These are phyloP conservation scores for Epichloe elymi DNA, from an alignment of 2,329 filamentous ascomycete species.

Conservation along the genomic window DNA sequence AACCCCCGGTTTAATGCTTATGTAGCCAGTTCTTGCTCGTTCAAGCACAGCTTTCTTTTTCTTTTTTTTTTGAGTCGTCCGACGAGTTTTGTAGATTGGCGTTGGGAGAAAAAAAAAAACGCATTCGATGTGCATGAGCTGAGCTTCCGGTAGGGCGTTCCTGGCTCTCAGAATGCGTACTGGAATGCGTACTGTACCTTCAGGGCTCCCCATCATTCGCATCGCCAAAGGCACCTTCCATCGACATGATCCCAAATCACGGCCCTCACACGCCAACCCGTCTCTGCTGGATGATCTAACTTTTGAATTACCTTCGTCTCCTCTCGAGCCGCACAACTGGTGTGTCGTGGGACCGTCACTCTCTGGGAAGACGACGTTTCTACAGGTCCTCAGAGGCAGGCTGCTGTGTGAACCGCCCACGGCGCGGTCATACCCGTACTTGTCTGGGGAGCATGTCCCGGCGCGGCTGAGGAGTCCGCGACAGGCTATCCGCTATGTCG, in stretches of 20 bases:
- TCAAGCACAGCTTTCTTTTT: too few species aligned
- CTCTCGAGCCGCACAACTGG: conserved; percentile 52
- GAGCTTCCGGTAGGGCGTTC: too few species aligned
- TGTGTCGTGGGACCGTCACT: conserved; percentile 70
- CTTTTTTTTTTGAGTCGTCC: too few species aligned
- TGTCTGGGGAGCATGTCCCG: conserved; percentile 50
- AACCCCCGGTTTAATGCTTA: too few species aligned
- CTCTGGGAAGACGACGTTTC: conserved; percentile 67
- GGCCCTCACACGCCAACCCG: conserved; percentile 43
- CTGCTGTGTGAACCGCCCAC: conserved; percentile 63
- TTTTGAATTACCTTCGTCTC: conserved; percentile 53
- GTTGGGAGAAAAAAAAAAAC: too few species aligned
- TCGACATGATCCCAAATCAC: conserved; percentile 51
- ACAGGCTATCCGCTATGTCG: conserved; percentile 74
- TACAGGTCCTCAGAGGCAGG: conserved; percentile 65
- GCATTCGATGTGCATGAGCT: too few species aligned
- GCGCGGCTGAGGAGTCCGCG: conserved; percentile 42
- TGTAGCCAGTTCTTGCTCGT: too few species aligned
- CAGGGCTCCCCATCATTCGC: conserved; percentile 47
- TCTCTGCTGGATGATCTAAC: conserved; percentile 59
- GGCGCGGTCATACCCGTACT: conserved; percentile 65
- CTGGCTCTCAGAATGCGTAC: not conserved
- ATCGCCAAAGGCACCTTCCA: conserved; percentile 78
- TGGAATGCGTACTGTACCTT: conserved; percentile 5
- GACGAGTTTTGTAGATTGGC: too few species aligned